phyloP scores from a whole-genome alignment of 148 eudicot genomes.

The Drosera capensis region DNA sequence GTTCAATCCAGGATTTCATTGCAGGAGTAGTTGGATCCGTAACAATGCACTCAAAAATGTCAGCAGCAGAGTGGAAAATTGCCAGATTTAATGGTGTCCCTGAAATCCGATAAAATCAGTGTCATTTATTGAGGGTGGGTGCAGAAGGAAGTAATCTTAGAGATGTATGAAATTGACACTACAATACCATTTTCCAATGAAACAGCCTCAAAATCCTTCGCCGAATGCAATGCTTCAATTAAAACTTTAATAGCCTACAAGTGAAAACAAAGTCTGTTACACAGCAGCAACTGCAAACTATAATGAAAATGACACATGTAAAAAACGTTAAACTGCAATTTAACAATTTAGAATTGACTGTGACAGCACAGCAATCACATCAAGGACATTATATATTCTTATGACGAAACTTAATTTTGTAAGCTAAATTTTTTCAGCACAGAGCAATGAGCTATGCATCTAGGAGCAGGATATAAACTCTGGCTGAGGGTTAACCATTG shows the following conservation, averaged over 20 bases:
- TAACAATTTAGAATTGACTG: no score
- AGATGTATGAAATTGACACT: slow-evolving; percentile 3
- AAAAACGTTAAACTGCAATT: no score
- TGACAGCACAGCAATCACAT: no score
- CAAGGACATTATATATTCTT: no score
- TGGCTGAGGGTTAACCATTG: no score
- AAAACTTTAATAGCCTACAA: slow-evolving; percentile 64
- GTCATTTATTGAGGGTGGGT: no score
- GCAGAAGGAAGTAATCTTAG: not conserved
- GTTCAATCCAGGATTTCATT: slow-evolving; percentile 76
- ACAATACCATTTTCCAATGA: slow-evolving; percentile 44
- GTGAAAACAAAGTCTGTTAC: not conserved
- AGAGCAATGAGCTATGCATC: no score
- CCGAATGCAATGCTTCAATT: slow-evolving; percentile 74
- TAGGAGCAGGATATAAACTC: no score
- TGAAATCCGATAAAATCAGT: slow-evolving; percentile 16
- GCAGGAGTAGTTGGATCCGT: slow-evolving; percentile 73
- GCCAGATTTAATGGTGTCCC: slow-evolving; percentile 88
- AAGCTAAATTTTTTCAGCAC: no score
- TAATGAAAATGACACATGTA: no score
- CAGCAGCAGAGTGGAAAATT: slow-evolving; percentile 89
- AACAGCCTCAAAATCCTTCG: slow-evolving; percentile 57
- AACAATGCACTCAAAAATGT: slow-evolving; percentile 86
- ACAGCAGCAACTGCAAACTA: no score
- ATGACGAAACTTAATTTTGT: no score